phyloP scores from a whole-genome alignment of 345 rosid genomes.

The Gossypium bickii region DNA sequence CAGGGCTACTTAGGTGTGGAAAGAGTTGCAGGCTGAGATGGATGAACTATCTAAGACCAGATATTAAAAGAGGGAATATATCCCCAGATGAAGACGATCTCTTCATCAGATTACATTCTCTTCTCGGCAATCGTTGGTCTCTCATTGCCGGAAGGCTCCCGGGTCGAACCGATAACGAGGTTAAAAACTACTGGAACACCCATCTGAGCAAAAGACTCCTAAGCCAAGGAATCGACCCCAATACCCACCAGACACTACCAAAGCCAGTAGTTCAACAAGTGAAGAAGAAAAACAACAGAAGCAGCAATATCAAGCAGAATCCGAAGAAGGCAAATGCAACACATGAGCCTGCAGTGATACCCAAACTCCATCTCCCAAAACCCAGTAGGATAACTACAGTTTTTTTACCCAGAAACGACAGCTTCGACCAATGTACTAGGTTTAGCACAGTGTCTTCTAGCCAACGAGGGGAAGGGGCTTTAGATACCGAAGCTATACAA shows the following conservation, averaged over 20 bases:
- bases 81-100: constrained; percentile 54
- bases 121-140: constrained; percentile 66
- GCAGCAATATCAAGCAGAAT: neutral
- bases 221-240: constrained; percentile 30
- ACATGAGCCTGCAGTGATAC: constrained; percentile 18
- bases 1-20: constrained; percentile 58
- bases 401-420: constrained; percentile 31
- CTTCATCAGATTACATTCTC: constrained; percentile 47
- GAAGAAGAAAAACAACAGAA: constrained; percentile 9
- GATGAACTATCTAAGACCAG: constrained; percentile 65
- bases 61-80: constrained; percentile 59
- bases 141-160: constrained; percentile 62
- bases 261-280: neutral
- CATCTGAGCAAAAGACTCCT: constrained; percentile 41
- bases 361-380: constrained; percentile 2
- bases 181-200: constrained; percentile 61
- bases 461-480: constrained; percentile 18
- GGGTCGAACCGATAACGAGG: constrained; percentile 73
- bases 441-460: constrained; percentile 5
- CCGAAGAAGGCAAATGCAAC: neutral
- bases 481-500: neutral
- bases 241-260: constrained; percentile 31
- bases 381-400: constrained; percentile 33
- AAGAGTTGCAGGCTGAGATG: constrained; percentile 70
- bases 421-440: constrained; percentile 23